Conservation (phyloP, 176 grass and related monocot species). For the Phyllostachys edulis region DNA sequence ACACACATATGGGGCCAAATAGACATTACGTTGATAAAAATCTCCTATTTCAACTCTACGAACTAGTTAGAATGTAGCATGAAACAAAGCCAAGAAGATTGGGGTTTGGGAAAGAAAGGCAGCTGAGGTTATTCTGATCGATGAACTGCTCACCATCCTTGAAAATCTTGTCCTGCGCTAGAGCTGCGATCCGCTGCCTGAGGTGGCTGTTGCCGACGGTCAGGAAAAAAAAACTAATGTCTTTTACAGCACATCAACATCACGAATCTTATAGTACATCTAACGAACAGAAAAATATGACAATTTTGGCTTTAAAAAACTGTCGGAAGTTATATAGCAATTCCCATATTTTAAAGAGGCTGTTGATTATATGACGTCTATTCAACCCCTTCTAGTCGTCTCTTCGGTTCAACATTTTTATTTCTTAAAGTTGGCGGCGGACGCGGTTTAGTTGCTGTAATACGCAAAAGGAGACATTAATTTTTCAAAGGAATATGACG, state of each 20-base stretch:
- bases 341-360: no score
- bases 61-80: background rate
- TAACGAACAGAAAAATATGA: no score
- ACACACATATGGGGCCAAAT: background rate
- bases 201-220: conserved; percentile 97
- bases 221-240: background rate
- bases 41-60: no score
- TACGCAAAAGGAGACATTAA: background rate
- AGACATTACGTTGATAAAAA: no score
- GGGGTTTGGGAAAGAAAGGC: background rate
- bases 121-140: background rate
- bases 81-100: background rate
- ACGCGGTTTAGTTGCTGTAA: background rate
- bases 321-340: no score
- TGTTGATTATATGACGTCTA: no score
- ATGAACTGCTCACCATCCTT: conserved; percentile 69
- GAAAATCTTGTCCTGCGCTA: conserved; percentile 93
- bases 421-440: background rate
- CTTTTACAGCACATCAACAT: no score
- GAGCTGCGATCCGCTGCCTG: conserved; percentile 93
- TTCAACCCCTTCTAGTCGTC: no score
- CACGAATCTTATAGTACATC: no score
- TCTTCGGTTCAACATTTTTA: background rate
- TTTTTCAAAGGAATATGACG: conserved; percentile 32
- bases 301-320: no score